Evolutionary conservation across 805 yeast genomes (phyloP).

Genomic region (Komagataella phaffii): DNA sequence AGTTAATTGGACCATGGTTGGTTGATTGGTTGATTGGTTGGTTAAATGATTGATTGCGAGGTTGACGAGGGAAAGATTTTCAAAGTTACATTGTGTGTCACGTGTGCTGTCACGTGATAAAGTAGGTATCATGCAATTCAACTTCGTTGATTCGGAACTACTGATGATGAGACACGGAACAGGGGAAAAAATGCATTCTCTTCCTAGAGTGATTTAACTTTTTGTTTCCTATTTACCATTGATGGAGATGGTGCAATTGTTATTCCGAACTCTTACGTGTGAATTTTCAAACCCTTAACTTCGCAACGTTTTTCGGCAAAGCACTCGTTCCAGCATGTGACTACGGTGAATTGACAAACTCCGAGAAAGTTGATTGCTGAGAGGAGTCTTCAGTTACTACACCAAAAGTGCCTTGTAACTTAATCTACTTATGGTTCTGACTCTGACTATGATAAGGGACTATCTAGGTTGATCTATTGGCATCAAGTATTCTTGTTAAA

Average conservation of each 20-base stretch:
- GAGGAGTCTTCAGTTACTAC: no score
- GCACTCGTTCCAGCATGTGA: not conserved
- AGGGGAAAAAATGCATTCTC: not conserved
- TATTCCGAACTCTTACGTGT: not conserved
- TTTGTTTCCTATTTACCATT: not conserved
- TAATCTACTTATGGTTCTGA: no score
- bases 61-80: not conserved
- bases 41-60: not conserved
- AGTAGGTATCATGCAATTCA: no score
- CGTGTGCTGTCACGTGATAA: not conserved
- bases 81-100: not conserved
- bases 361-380: not conserved
- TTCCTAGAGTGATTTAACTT: not conserved
- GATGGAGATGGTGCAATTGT: not conserved
- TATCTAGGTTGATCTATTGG: not conserved
- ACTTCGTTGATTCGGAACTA: not conserved
- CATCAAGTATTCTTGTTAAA: not conserved
- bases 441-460: no score
- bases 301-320: not conserved
- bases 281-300: not conserved
- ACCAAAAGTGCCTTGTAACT: no score
- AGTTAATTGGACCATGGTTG: conserved; percentile 63
- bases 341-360: not conserved
- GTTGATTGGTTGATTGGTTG: not conserved
- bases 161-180: not conserved